Evolutionary conservation across 2,329 filamentous ascomycete species (phyloP), one percentile per base, ranked within the genome.

Genomic region (Ampelomyces quisqualis): DNA sequence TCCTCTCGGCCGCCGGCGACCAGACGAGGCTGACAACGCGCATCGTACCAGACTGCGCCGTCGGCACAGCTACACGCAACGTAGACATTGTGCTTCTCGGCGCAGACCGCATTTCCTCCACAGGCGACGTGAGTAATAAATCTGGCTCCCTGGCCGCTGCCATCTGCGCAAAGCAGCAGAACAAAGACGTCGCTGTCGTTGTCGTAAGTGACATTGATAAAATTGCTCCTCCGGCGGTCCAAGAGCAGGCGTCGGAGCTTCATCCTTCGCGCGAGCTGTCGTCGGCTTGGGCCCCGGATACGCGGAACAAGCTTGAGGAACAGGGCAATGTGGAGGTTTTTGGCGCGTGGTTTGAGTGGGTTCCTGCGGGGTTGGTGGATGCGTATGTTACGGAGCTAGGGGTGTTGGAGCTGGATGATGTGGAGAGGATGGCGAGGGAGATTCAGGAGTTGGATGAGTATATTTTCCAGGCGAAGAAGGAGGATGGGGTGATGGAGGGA

Each of bases 71-170:
- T 1, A 72, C 77, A 3, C 54, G 61, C 13, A 68, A 63, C n/a
- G 70, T 78, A 3, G 75, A 86, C 50, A 37, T 84, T 1, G 66
- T 87, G 2, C 64, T 88, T 3, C 68, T 88, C 1, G 83, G 83
- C 1, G 81, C 82, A 2, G 84, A 87, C 56, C 70, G 79, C 4
- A 81, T 88, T 39, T 76, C 77, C 9, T 60, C 68, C 0, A 59
- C 68, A 1, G 83, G 81, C 2, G 76, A 78, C 20, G 77, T 86
- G 13, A 81, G 76, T 60, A 87, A 86, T 65, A 87, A 86, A 63
- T 81, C 75, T 0, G 83, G 84, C 0, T 83, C 80, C 1, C 63
- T 86, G 5, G 75, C 80, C 1, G 75, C 78, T 1, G 73, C 80
- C 0, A 68, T 85, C 1, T 73, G 77, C 34, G 76, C 78, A 6